Evolutionary conservation across 164 flowering plant species (phyloP), one percentile per base, ranked within the genome.

Genomic region (Nymphaea thermarum): DNA sequence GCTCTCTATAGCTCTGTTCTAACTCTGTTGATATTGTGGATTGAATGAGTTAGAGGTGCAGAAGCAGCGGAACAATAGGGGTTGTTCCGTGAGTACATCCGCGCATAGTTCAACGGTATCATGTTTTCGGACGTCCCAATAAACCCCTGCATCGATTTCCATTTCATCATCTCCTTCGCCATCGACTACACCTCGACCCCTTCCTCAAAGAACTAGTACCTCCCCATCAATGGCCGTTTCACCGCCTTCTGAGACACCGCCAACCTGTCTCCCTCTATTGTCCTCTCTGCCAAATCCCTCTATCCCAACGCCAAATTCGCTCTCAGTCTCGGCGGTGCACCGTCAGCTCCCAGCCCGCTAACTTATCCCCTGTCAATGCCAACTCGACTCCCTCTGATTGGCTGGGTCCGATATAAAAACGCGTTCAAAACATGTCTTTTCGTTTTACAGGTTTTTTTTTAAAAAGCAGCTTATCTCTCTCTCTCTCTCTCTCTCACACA

Each of bases 81-180:
- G 3, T 77, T 86, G 17, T 71, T 71, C 45, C 51, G 86, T 55
- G 87, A 81, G 69, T 84, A 86, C 76, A 86, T 86, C 0, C 89
- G 91, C 41, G 87, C 91, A 0, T 83, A 82, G 60, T 85, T 77
- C 65, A 82, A 75, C 3, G 71, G 74, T 17, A 85, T 88, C 18
- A 85, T 11, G 69, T 84, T 86, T 43, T 44, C 84, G 0, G 87
- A 86, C 60, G 84, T 85, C 0, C 87, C 89, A 10, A 69, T 86
- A 4, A 71, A 80, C 75, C 57, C 85, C 3, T 42, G 68, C 4
- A 80, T 81, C 4, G 81, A 85, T 4, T 82, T 83, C 75, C 87
- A 87, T 68, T 87, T 80, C 81, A 80, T 87, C 45, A 88, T 86
- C 6, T 63, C 93, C 7, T 86, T 86, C 43, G 87, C 82, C 65